Percentiles rank a stretch among this genome's conserved stretches.
These are phyloP conservation scores for Naematelia aurantialba DNA, from an alignment of 768 basidiomycete genomes.

Conservation along the genomic window DNA sequence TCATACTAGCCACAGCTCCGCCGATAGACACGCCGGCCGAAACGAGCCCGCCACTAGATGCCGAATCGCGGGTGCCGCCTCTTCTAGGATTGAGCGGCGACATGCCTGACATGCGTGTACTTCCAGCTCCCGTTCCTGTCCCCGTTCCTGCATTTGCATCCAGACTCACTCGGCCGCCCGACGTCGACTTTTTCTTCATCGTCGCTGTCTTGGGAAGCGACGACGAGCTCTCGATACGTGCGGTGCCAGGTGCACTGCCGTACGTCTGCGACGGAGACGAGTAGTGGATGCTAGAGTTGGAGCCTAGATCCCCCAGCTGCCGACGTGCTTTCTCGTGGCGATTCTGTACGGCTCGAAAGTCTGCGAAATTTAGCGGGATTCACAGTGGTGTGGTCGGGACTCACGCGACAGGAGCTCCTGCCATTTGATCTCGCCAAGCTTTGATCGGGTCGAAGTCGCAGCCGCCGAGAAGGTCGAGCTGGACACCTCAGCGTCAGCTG, in stretches of 20 bases:
- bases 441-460: conserved; percentile 61
- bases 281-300: conserved; percentile 37
- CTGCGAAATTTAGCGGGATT: conserved; percentile 14
- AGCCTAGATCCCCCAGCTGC: conserved; percentile 53
- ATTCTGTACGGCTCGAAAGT: conserved; percentile 84
- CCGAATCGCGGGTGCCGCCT: conserved; percentile 14
- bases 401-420: conserved; percentile 73
- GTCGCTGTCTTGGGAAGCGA: conserved; percentile 22
- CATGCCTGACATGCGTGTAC: conserved; percentile 14
- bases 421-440: conserved; percentile 91
- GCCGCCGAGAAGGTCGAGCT: conserved; percentile 21
- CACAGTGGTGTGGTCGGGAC: conserved; percentile 10
- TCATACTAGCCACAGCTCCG: conserved; percentile 45
- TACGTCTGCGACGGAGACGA: conserved; percentile 40
- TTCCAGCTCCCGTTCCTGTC: conserved; percentile 6
- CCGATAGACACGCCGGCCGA: conserved; percentile 26
- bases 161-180: conserved; percentile 5
- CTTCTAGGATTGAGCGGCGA: conserved; percentile 47
- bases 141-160: conserved; percentile 4
- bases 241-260: conserved; percentile 17
- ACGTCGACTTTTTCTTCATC: conserved; percentile 25
- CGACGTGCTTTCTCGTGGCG: conserved; percentile 89
- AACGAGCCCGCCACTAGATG: conserved; percentile 13
- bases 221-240: conserved; percentile 11
- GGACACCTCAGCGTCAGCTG: not conserved